These are phyloP conservation scores for Aspergillus viridinutans DNA, from an alignment of 2,329 filamentous ascomycete species.

Conservation along the genomic window DNA sequence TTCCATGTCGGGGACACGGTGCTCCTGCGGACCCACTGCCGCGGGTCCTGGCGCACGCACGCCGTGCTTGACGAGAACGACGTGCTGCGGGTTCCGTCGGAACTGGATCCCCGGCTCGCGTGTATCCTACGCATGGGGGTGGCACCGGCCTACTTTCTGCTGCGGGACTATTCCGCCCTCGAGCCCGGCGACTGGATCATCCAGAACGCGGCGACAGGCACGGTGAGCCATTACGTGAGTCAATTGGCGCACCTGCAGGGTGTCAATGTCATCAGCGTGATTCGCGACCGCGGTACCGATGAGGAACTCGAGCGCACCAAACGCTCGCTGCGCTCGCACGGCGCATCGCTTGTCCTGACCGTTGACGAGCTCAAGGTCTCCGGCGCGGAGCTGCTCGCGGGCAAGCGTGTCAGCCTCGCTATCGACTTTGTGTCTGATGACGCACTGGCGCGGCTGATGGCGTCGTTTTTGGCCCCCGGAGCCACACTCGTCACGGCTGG, in stretches of 20 bases:
- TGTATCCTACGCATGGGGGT: background rate
- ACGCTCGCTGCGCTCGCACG: background rate
- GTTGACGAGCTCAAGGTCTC: background rate
- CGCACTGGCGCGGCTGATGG: background rate
- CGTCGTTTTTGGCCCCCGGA: background rate
- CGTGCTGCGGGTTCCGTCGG: background rate
- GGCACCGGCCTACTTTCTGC: slow-evolving; percentile 1
- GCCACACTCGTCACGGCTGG: background rate
- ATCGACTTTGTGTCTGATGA: background rate
- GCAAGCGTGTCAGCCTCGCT: background rate
- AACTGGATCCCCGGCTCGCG: background rate
- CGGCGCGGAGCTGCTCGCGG: background rate
- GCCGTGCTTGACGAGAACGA: background rate
- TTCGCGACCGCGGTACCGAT: background rate
- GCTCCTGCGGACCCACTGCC: background rate
- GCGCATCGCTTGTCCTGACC: background rate
- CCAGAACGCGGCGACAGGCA: slow-evolving; percentile 1
- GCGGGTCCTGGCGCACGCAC: background rate
- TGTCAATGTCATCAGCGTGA: background rate
- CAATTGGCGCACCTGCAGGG: background rate
- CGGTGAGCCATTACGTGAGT: background rate
- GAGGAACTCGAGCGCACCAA: background rate
- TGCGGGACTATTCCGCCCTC: background rate
- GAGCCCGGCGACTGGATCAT: slow-evolving; percentile 4
- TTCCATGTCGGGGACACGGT: background rate